Base-by-base conservation (phyloP, 495 filamentous ascomycete genomes). In the Tuber indicum region DNA sequence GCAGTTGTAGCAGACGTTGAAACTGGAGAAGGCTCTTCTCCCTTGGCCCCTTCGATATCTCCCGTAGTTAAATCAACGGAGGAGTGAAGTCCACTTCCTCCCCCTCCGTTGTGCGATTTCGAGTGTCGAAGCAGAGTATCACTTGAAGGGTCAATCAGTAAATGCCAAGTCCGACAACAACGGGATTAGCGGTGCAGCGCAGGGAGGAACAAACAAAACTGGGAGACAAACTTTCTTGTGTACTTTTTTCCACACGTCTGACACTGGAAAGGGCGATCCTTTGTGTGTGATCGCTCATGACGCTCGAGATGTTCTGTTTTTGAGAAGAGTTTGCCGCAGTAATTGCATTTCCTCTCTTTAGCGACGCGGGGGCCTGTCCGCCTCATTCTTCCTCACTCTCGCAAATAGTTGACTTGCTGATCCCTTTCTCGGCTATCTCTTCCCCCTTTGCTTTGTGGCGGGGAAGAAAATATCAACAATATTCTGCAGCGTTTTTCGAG, bases 71-170 rank as follows among this genome's bases (percentile, higher is more conserved):
- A 36, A 66, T 36, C 8, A 66, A 6, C 26, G 58, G 58, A 66
- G 12, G 58, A 66, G 26, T 66, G 26, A 66, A 19, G 26, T 36
- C 26, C 58, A 32, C 58, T 66, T 6, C 58, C 52, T 26, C 52
- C 58, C 14, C 58, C 58, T 66, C 58, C 26, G 58, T 66, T 66
- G 32, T 66, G 58, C 14, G 58, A 66, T 66, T 66, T 66, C 32
- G 58, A 66, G 26, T 66, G 58, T 66, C 58, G 58, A 66, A 66
- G 58, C 32, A 66, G 36, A 36, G 58, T 66, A 66, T 66, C 58
- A 66, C 58, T 66, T 66, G 32, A 19, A 36, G 26, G 58, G 32
- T 66, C 58, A 36, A 66, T 66, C 58, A 66, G 58, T 14, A 36
- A 66, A 66, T 66, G 58, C 58, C 58, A 66, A 66, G 58, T 36